Base-by-base conservation (phyloP, 345 rosid species). In the Ricinus communis region DNA sequence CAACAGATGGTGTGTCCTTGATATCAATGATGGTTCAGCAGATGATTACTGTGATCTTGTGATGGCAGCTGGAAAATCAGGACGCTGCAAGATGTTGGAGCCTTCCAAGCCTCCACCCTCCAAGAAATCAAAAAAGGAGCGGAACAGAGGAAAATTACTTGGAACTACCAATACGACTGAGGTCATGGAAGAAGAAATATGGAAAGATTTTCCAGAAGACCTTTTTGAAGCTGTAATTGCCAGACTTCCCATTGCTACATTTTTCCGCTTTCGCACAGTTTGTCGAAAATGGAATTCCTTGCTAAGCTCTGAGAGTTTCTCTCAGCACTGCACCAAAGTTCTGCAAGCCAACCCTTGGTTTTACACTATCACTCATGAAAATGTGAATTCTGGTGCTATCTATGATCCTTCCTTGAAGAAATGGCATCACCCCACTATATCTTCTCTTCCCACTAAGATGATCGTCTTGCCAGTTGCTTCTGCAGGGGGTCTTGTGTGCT, bases 151-250 rank as follows among this genome's bases (percentile, higher is more conserved):
- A 36, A 87, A 88, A 68, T 75, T 81, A 68, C 69, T 70, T 63
- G 82, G 77, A 72, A 77, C 71, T 65, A 75, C 71, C 40, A 71
- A 65, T 58, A 33, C 79, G 28, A 74, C 64, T 53, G 97, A 87
- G 78, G 76, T 76, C 66, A 86, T 95, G 97, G 96, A 87, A 31
- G 86, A 80, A 80, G 81, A 88, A 58, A 87, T 95, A 62, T 95
- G 99, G 99, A 88, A 86, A 82, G 94, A 89, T 38, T 95, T 95
- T 77, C 99, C 99, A 0, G 94, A 87, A 78, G 99, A 95, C 80
- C 99, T 95, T 69, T 89, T 85, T 12, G 97, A 95, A 80, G 91
- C 87, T 67, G 87, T 95, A 74, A 82, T 95, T 77, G 93, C 97
- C 22, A 92, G 99, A 63, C 91, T 95, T 71, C 99, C 99, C 6